Evolutionary conservation across 1,284 basidiomycete genomes (phyloP).

Genomic region (Apiotrichum montevideense): DNA sequence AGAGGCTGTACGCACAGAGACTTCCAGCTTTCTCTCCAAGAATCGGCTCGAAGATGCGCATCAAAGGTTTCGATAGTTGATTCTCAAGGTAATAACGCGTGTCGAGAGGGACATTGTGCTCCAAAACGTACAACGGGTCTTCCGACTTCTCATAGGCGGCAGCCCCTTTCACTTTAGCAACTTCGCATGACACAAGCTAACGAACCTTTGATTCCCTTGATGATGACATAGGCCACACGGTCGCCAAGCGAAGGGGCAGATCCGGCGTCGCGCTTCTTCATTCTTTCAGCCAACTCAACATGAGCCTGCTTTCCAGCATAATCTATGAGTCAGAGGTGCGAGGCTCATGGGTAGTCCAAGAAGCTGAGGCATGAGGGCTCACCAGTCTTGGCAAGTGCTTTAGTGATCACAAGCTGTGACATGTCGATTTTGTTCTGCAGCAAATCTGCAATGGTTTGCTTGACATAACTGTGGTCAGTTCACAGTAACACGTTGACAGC

Average conservation of each 20-base stretch:
- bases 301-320: slow-evolving; percentile 76
- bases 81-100: slow-evolving; percentile 96
- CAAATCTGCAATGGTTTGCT: slow-evolving; percentile 84
- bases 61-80: slow-evolving; percentile 86
- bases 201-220: slow-evolving; percentile 85
- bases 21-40: slow-evolving; percentile 80
- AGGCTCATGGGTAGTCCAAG: background rate
- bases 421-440: slow-evolving; percentile 94
- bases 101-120: slow-evolving; percentile 94
- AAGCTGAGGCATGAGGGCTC: background rate
- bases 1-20: slow-evolving; percentile 56
- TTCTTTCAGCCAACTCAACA: slow-evolving; percentile 85
- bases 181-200: background rate
- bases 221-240: slow-evolving; percentile 93
- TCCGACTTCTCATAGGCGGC: slow-evolving; percentile 98
- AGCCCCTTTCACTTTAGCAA: slow-evolving; percentile 56
- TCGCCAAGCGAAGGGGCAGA: slow-evolving; percentile 90
- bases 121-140: slow-evolving; percentile 88
- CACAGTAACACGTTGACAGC: too few species aligned
- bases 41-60: slow-evolving; percentile 97
- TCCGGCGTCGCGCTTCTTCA: slow-evolving; percentile 89
- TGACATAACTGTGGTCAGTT: slow-evolving; percentile 57
- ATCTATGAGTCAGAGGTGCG: slow-evolving; percentile 12
- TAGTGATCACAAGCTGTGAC: slow-evolving; percentile 96
- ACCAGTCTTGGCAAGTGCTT: slow-evolving; percentile 83